Conservation (phyloP, 2,329 filamentous ascomycete genomes). For the Phialophora chinensis region DNA sequence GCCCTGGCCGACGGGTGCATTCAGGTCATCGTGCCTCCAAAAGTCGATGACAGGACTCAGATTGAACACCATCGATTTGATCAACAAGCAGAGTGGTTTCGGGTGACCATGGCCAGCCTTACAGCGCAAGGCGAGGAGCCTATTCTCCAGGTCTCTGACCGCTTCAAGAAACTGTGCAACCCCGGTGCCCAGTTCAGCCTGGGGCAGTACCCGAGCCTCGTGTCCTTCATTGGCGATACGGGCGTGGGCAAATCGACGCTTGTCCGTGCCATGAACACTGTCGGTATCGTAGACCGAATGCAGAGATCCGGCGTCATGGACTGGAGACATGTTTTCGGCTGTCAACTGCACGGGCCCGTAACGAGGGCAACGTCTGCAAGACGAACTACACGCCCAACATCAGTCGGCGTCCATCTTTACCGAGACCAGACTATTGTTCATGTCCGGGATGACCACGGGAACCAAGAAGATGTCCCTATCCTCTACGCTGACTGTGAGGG, state of each 20-base stretch:
- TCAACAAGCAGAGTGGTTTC: conserved; percentile 14
- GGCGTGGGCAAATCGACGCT: conserved; percentile 12
- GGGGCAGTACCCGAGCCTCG: conserved; percentile 13
- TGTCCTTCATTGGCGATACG: conserved; percentile 11
- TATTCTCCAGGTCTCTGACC: conserved; percentile 11
- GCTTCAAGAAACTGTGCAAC: conserved; percentile 16
- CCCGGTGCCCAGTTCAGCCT: conserved; percentile 10
- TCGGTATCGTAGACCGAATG: conserved; percentile 12
- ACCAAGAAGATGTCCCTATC: conserved; percentile 5
- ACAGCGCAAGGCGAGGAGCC: conserved; percentile 12
- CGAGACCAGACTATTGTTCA: conserved; percentile 8
- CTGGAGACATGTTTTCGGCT: conserved; percentile 12
- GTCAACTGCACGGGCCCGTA: conserved; percentile 6
- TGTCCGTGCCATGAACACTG: conserved; percentile 13
- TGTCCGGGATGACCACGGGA: conserved; percentile 10
- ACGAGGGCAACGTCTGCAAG: conserved; percentile 1
- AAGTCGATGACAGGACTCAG: conserved; percentile 6
- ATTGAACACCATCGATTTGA: conserved; percentile 7
- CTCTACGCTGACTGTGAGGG: conserved; percentile 14
- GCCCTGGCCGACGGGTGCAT: conserved; percentile 13
- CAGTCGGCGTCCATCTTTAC: conserved; percentile 12
- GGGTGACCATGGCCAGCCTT: conserved; percentile 8
- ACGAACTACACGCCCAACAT: conserved; percentile 7
- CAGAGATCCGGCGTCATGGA: conserved; percentile 5
- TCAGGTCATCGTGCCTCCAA: conserved; percentile 10